Evolutionary conservation across 2,329 filamentous ascomycete species (phyloP).

Genomic region (Dactylellina haptotyla): DNA sequence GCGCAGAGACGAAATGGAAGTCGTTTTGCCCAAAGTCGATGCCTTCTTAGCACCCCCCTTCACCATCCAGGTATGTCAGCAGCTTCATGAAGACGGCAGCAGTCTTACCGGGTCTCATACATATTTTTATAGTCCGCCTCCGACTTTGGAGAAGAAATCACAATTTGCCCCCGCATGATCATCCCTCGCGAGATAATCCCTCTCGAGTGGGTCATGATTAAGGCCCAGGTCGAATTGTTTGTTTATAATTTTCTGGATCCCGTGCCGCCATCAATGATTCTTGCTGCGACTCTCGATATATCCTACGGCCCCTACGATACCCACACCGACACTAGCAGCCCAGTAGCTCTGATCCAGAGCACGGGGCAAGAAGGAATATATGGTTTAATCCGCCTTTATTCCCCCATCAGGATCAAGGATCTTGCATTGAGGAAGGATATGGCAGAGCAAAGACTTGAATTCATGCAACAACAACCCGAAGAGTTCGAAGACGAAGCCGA

Average conservation of each 20-base stretch:
- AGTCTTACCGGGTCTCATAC: too few species aligned
- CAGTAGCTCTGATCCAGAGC: conserved; percentile 21
- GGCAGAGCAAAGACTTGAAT: neutral
- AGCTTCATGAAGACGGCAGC: too few species aligned
- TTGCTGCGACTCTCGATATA: conserved; percentile 14
- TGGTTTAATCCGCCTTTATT: conserved; percentile 19
- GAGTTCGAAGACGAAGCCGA: neutral
- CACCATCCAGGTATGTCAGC: conserved; percentile 30
- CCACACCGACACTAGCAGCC: too few species aligned
- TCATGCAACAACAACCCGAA: neutral
- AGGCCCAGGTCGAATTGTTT: neutral
- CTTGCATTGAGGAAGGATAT: conserved; percentile 7
- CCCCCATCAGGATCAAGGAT: conserved; percentile 9
- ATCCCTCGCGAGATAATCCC: conserved; percentile 10
- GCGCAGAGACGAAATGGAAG: neutral
- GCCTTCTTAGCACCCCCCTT: conserved; percentile 16
- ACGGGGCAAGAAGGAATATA: conserved; percentile 10
- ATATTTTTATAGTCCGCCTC: conserved; percentile 8
- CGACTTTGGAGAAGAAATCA: conserved; percentile 26
- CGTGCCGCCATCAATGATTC: neutral
- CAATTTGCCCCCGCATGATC: neutral
- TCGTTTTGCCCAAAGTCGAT: neutral
- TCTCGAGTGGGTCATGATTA: conserved; percentile 7
- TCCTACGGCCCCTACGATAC: too few species aligned
- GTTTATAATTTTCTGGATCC: neutral